phyloP scores from a whole-genome alignment of 176 grass and related monocot genomes.

The Tillandsia fasciculata region DNA sequence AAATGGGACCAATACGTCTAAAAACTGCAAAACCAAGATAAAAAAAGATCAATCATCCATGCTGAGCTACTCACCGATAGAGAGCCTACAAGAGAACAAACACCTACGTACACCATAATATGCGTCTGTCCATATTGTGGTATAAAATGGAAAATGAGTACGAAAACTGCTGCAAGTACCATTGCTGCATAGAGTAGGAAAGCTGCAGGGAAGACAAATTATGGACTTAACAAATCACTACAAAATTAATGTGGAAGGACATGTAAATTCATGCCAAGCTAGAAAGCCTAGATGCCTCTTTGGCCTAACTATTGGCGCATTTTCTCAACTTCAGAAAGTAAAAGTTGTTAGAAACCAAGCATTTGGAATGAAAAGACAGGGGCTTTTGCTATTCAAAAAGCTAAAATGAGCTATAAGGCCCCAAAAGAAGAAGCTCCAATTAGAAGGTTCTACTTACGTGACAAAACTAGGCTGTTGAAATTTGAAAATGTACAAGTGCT shows the following conservation, averaged over 20 bases:
- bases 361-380: background rate
- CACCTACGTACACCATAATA: conserved; percentile 82
- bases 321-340: too few relatives aligned
- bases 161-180: conserved; percentile 36
- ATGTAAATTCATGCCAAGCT: conserved; percentile 1
- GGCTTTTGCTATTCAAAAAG: background rate
- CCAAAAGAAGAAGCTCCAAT: too few relatives aligned
- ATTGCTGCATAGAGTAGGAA: conserved; percentile 56
- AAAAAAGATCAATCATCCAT: background rate
- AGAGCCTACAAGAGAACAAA: conserved; percentile 88
- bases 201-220: conserved; percentile 31
- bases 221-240: background rate
- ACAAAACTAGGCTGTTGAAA: too few relatives aligned
- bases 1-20: background rate
- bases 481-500: too few relatives aligned
- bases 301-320: too few relatives aligned
- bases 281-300: background rate
- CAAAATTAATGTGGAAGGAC: background rate
- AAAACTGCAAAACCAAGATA: background rate
- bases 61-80: conserved; percentile 42
- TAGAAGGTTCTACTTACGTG: background rate
- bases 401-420: too few relatives aligned
- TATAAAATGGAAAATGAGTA: conserved; percentile 60
- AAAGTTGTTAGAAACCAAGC: background rate
- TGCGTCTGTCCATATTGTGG: conserved; percentile 76